A percentile compares a stretch with the other conserved stretches of the same genome.
Evolutionary conservation across 768 basidiomycete genomes (phyloP).

Genomic region (Tylopilus intermedius): DNA sequence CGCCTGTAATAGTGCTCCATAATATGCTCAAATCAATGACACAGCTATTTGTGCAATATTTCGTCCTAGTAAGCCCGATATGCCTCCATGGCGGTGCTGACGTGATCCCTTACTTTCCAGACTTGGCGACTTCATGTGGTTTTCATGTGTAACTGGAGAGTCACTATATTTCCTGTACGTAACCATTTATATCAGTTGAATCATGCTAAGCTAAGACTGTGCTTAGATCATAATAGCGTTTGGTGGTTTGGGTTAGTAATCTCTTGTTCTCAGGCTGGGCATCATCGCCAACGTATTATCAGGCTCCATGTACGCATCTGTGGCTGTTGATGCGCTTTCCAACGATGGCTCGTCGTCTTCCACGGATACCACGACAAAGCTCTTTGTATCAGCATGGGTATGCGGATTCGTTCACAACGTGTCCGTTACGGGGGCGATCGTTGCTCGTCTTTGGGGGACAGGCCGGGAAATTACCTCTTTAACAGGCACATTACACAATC

Average conservation of each 20-base stretch:
- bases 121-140: conserved; percentile 4
- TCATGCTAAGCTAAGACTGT: neutral
- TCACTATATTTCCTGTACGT: neutral
- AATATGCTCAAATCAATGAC: neutral
- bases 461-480: too few relatives aligned
- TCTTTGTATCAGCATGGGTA: too few relatives aligned
- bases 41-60: neutral
- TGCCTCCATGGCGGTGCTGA: neutral
- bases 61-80: neutral
- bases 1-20: neutral
- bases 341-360: too few relatives aligned
- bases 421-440: too few relatives aligned
- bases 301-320: neutral
- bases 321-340: too few relatives aligned
- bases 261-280: neutral
- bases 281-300: neutral
- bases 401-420: too few relatives aligned
- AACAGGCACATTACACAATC: too few relatives aligned
- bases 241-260: neutral
- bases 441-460: too few relatives aligned
- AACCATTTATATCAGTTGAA: neutral
- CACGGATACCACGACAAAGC: too few relatives aligned
- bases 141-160: neutral
- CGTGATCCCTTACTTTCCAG: neutral
- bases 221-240: neutral